phyloP scores from a whole-genome alignment of 108 stramenopile genomes.

The Cyclostephanos tholiformis region DNA sequence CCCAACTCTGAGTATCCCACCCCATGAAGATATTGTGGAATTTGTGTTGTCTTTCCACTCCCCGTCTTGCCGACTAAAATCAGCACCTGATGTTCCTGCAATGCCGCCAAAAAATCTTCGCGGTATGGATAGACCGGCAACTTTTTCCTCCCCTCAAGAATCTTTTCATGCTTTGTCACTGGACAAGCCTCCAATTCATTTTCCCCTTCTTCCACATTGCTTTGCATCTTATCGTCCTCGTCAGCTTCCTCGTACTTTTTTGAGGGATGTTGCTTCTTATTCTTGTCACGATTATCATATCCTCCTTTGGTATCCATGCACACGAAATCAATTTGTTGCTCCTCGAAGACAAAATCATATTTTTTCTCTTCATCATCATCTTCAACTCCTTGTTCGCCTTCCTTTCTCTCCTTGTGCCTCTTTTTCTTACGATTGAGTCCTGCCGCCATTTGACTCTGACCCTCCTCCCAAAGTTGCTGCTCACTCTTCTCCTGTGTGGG shows the following conservation, averaged over 20 bases:
- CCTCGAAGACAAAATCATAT: constrained; percentile 96
- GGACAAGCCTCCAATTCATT: constrained; percentile 39
- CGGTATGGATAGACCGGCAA: constrained; percentile 96
- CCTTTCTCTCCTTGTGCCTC: constrained; percentile 29
- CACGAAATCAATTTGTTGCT: constrained; percentile 95
- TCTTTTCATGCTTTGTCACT: constrained; percentile 90
- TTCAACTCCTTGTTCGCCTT: constrained; percentile 19
- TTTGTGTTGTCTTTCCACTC: constrained; percentile 94
- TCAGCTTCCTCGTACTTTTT: constrained; percentile 31
- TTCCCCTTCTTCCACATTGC: constrained; percentile 47
- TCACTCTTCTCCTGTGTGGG: constrained; percentile 91
- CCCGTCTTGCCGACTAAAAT: constrained; percentile 90
- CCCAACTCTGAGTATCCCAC: constrained; percentile 97
- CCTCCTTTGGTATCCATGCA: constrained; percentile 83
- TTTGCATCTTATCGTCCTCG: constrained; percentile 13
- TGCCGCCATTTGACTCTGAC: constrained; percentile 83
- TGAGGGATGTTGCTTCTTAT: constrained; percentile 24
- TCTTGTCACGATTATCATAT: constrained; percentile 68
- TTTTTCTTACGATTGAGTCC: constrained; percentile 34
- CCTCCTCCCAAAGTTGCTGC: constrained; percentile 97
- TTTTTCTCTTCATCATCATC: constrained; percentile 66
- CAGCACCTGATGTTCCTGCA: constrained; percentile 75
- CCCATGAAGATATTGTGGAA: constrained; percentile 97
- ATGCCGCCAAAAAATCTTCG: constrained; percentile 82
- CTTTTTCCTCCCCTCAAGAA: constrained; percentile 85